Evolutionary conservation across 352 stramenopile genomes (phyloP), one percentile per base, ranked within the genome.

Genomic region (Phytophthora capsici): DNA sequence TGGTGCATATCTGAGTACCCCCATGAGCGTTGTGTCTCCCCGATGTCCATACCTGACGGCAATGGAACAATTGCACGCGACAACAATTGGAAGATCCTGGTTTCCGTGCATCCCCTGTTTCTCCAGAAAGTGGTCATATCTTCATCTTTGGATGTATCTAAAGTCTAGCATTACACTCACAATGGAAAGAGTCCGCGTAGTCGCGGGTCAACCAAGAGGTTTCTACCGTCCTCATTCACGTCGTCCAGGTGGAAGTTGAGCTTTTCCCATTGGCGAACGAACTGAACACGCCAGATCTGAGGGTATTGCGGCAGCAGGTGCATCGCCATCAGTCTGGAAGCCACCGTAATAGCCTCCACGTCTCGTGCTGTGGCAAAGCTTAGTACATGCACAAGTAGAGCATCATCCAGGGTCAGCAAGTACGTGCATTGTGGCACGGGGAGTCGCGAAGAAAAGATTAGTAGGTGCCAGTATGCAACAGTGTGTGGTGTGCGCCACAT

Each of bases 61-160:
- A 90, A 60, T 2, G 72, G 73, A 14, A 74, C 77, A 28, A 90
- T 68, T 17, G 74, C 77, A 53, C 86, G 84, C 6, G 82, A 65
- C 47, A 92, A 67, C 47, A 92, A 57, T 59, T 92, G 84, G 55
- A 71, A 89, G 48, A 92, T 63, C 25, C 84, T 82, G 28, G 76
- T 86, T 45, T 92, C 82, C 10, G 69, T 72, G 48, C 51, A 80
- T 17, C 59, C 47, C 41, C 77, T 88, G 28, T 14, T 34, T 34
- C 28, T 12, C 28, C 28, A 34, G 28, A 34, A 34, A 34, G 10
- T 14, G 3, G 28, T 34, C 28, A 34, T 5, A 34, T 12, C 28
- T 40, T 36, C 37, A 50, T 17, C 16, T 26, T 26, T 14, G 28
- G 4, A 14, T 34, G 9, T 13, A 34, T 34, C 28, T 41, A 36